Base-by-base conservation (phyloP, 2,329 filamentous ascomycete species). In the Acrocalymma vagum region DNA sequence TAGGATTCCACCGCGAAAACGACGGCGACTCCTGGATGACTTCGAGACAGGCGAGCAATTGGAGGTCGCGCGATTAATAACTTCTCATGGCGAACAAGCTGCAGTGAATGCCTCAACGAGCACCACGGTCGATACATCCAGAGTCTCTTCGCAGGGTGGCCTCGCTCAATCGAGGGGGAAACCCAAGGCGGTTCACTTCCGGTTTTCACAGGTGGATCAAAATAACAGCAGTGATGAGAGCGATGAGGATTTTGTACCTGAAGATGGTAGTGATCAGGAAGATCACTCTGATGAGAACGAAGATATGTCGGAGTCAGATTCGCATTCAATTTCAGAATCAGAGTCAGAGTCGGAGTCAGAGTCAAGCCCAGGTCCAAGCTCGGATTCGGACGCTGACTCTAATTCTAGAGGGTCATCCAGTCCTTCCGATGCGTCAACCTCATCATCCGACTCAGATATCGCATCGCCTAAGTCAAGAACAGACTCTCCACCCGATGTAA, bases 1-100 rank as follows among this genome's bases (percentile, higher is more conserved):
- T 25, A 73, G 78, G 9, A 88, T 95, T 11, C 88, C 88, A 1
- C 85, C 90, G 1, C 79, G 85, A 48, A 95, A 94, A 65, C 80
- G 81, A 55, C 79, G 78, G 24, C 56, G 61, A 27, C n/a, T n/a
- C n/a, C 29, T 67, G 13, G 72, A 56, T 51, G 56, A 58, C 44
- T 52, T 59, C 25, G 49, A 71, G 38, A 46, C 69, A 29, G 53
- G 47, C 3, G 45, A 51, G 4, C 51, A 44, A 5, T 8, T 35
- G 3, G 53, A 52, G 10, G 49, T 30, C 22, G 11, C 42, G 5
- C 44, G 36, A 2, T 35, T 60, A 21, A 48, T 57, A 8, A 50
- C 44, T 15, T 46, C 41, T 18, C 32, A 45, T 18, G 42, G 45
- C 11, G 38, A 48, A 9, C 9, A 34, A 13, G 26, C 15, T n/a